Percentiles rank a stretch among this genome's conserved stretches.
Evolutionary conservation across 2,329 filamentous ascomycete species (phyloP).

Genomic region (Exophiala sideris): DNA sequence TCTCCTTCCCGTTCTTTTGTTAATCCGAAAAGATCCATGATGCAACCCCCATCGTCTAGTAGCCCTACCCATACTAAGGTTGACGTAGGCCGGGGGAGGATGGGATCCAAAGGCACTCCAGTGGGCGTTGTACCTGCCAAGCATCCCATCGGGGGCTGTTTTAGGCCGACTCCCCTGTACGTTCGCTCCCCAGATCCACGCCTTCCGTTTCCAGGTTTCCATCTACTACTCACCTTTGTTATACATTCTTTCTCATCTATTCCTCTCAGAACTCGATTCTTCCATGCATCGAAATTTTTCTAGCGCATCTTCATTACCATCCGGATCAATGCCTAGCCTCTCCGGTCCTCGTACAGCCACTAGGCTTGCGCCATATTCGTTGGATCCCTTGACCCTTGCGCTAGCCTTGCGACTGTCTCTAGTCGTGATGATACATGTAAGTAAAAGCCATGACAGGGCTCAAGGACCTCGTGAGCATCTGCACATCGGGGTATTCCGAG

Average conservation of each 20-base stretch:
- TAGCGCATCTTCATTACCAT: constrained; percentile 1
- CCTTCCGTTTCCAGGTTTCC: not conserved
- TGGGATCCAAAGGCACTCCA: too few relatives aligned
- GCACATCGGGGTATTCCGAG: too few relatives aligned
- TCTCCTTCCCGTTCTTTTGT: too few relatives aligned
- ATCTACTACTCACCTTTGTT: not conserved
- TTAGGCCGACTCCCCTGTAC: not conserved
- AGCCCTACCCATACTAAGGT: too few relatives aligned
- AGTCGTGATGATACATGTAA: not conserved
- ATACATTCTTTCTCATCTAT: not conserved
- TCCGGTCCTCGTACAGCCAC: not conserved
- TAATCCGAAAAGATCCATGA: too few relatives aligned
- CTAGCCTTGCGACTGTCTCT: not conserved
- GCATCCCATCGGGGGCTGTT: too few relatives aligned
- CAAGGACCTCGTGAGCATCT: too few relatives aligned
- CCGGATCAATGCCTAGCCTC: constrained; percentile 3
- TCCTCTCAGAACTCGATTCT: not conserved
- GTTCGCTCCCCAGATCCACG: not conserved
- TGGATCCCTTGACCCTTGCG: not conserved
- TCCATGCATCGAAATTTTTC: not conserved
- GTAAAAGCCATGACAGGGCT: too few relatives aligned
- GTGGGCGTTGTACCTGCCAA: too few relatives aligned
- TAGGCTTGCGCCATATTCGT: constrained; percentile 3
- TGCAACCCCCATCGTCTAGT: too few relatives aligned
- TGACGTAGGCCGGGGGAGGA: too few relatives aligned